A percentile compares a stretch with the other conserved stretches of the same genome.
Evolutionary conservation across 2,329 filamentous ascomycete species (phyloP).

Genomic region (Aspergillus sergii): DNA sequence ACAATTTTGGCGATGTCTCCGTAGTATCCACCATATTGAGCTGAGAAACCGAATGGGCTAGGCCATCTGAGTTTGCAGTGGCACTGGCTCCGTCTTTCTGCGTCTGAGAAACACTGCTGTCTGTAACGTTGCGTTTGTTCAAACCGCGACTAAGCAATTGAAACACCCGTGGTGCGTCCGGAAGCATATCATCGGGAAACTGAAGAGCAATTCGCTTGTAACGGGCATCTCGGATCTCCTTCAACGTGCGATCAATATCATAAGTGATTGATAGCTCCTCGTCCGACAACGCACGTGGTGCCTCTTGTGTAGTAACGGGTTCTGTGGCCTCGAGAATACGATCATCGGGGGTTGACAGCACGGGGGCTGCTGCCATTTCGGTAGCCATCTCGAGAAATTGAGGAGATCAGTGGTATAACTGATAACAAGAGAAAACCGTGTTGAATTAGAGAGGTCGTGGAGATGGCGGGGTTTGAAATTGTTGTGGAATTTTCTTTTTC

Average conservation of each 20-base stretch:
- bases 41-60: conserved; percentile 31
- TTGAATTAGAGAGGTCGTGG: background rate
- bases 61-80: conserved; percentile 12
- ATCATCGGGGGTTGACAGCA: conserved; percentile 65
- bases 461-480: conserved; percentile 10
- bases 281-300: conserved; percentile 52
- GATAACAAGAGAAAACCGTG: background rate
- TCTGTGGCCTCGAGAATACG: conserved; percentile 61
- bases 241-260: conserved; percentile 78
- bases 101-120: conserved; percentile 13
- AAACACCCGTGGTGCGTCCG: conserved; percentile 80
- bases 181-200: conserved; percentile 91
- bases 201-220: conserved; percentile 86
- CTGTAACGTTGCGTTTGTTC: conserved; percentile 28
- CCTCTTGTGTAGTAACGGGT: conserved; percentile 39
- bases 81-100: conserved; percentile 17
- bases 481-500: conserved; percentile 22
- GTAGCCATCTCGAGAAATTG: conserved; percentile 26
- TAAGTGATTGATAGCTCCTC: conserved; percentile 77
- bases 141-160: conserved; percentile 63
- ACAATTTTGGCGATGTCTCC: conserved; percentile 56
- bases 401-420: background rate
- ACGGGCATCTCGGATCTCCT: conserved; percentile 70
- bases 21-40: conserved; percentile 27
- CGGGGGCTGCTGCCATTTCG: conserved; percentile 52